phyloP scores from a whole-genome alignment of 495 filamentous ascomycete genomes.

The Annulohypoxylon nitens region DNA sequence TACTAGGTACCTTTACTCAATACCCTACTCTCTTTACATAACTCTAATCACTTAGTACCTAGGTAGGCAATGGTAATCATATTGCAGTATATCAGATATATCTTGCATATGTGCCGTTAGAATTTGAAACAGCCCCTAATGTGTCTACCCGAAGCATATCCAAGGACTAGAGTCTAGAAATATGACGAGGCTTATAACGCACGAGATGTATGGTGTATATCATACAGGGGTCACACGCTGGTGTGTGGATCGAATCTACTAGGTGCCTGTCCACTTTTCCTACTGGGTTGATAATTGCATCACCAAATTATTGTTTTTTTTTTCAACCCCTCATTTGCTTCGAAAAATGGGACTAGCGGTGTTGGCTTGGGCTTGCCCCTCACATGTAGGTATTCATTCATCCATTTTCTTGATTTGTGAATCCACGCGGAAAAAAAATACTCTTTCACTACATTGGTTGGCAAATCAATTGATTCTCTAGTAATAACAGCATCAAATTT shows the following conservation, averaged over 20 bases:
- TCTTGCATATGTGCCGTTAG: neutral
- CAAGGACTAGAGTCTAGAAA: conserved; percentile 1
- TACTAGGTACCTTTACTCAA: no score
- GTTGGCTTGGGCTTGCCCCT: conserved; percentile 30
- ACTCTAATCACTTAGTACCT: no score
- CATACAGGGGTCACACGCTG: conserved; percentile 17
- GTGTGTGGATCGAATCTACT: neutral
- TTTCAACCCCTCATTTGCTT: conserved; percentile 30
- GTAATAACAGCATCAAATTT: conserved; percentile 19
- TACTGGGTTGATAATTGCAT: conserved; percentile 34
- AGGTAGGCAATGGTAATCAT: neutral
- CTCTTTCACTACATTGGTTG: neutral
- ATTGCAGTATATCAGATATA: neutral
- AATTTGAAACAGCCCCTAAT: conserved; percentile 11
- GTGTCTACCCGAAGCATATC: conserved; percentile 9
- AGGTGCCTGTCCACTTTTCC: conserved; percentile 25
- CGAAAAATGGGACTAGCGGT: conserved; percentile 16
- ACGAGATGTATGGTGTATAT: neutral
- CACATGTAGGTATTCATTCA: conserved; percentile 5
- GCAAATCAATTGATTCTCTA: neutral
- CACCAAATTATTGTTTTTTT: conserved; percentile 9
- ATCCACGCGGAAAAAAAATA: neutral
- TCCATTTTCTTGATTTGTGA: conserved; percentile 10
- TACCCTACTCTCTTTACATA: no score
- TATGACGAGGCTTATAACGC: neutral